A percentile compares a stretch with the other conserved stretches of the same genome.
Conservation (phyloP, 1,284 basidiomycete genomes). For the Apiotrichum sp. region DNA sequence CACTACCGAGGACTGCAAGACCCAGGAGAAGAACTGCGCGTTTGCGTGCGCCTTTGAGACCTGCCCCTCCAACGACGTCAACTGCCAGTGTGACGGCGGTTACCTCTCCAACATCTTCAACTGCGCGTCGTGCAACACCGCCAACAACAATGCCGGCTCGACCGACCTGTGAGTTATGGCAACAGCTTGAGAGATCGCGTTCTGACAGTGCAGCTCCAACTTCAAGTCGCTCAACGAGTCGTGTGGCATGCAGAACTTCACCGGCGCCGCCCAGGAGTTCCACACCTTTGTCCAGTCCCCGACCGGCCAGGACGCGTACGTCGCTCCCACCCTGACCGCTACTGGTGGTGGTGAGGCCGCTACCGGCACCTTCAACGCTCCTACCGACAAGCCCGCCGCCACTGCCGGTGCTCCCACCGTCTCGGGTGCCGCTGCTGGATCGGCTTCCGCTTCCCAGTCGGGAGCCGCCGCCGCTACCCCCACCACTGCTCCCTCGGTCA, state of each 20-base stretch:
- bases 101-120: slow-evolving; percentile 46
- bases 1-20: slow-evolving; percentile 29
- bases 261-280: slow-evolving; percentile 30
- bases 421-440: slow-evolving; percentile 11
- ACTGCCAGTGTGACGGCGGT: slow-evolving; percentile 37
- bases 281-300: slow-evolving; percentile 25
- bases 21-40: slow-evolving; percentile 24
- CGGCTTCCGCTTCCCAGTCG: slow-evolving; percentile 5
- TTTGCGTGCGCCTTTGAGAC: slow-evolving; percentile 41
- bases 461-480: slow-evolving; percentile 7
- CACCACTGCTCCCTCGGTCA: slow-evolving; percentile 4
- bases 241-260: slow-evolving; percentile 40
- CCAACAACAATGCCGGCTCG: slow-evolving; percentile 36
- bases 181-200: too few species aligned
- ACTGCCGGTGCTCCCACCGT: slow-evolving; percentile 3
- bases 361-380: slow-evolving; percentile 24
- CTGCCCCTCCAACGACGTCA: slow-evolving; percentile 32
- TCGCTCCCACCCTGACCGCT: slow-evolving; percentile 39
- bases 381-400: slow-evolving; percentile 9
- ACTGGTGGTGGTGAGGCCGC: slow-evolving; percentile 41
- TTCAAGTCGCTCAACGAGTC: slow-evolving; percentile 36
- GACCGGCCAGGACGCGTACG: slow-evolving; percentile 28
- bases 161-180: slow-evolving; percentile 23
- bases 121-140: slow-evolving; percentile 45
- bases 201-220: slow-evolving; percentile 15